Evolutionary conservation across 2,329 filamentous ascomycete species (phyloP).

Genomic region (Neofusicoccum ribis): DNA sequence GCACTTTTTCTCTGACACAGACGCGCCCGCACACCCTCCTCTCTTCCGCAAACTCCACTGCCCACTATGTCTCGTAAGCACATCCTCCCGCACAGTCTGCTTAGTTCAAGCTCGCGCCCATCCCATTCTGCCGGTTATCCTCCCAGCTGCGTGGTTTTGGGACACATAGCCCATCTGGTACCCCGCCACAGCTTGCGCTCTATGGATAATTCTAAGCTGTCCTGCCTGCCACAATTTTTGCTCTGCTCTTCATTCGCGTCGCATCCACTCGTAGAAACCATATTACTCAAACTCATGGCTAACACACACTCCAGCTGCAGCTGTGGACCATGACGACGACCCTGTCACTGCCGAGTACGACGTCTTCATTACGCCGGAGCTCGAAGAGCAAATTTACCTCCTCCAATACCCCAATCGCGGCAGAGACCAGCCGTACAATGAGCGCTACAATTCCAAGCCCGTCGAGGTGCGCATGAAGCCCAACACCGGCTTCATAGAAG

Average conservation of each 20-base stretch:
- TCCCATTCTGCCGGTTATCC: neutral
- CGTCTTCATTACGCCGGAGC: slow-evolving; percentile 80
- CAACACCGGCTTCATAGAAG: slow-evolving; percentile 78
- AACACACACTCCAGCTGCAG: neutral
- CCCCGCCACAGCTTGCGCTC: neutral
- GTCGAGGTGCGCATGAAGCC: slow-evolving; percentile 80
- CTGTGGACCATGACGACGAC: slow-evolving; percentile 40
- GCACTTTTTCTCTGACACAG: slow-evolving; percentile 15
- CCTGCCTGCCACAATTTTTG: neutral
- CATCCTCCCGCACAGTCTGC: slow-evolving; percentile 12
- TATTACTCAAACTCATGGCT: neutral
- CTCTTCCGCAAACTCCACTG: slow-evolving; percentile 26
- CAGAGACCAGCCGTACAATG: slow-evolving; percentile 63
- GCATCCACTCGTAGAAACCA: neutral
- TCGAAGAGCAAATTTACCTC: slow-evolving; percentile 62
- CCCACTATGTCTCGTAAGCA: slow-evolving; percentile 32
- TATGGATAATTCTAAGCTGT: neutral
- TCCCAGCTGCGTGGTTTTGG: neutral
- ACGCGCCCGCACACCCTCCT: neutral
- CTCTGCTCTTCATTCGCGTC: neutral
- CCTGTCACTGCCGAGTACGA: slow-evolving; percentile 64
- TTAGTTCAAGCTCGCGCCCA: neutral
- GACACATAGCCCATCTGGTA: neutral
- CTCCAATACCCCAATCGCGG: slow-evolving; percentile 86
- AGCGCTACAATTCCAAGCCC: slow-evolving; percentile 58